A percentile compares a stretch with the other conserved stretches of the same genome.
Conservation (phyloP, 345 rosid genomes). For the Limnanthes douglasii region DNA sequence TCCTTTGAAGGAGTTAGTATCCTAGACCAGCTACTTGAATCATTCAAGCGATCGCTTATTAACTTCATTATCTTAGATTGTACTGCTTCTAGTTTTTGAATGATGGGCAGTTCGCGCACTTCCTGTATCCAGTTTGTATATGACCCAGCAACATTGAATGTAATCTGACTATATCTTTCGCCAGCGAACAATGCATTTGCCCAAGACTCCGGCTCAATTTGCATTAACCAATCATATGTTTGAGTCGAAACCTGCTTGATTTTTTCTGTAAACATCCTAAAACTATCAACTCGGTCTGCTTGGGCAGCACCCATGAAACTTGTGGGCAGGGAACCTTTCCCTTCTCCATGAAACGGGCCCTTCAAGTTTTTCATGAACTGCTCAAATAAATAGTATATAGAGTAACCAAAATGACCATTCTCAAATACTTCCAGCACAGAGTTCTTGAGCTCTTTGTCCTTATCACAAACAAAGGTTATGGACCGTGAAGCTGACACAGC, state of each 20-base stretch:
- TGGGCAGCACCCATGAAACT: conserved; percentile 61
- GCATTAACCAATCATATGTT: conserved; percentile 80
- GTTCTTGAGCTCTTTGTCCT: conserved; percentile 46
- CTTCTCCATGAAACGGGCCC: conserved; percentile 83
- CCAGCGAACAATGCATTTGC: conserved; percentile 53
- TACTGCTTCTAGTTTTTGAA: conserved; percentile 43
- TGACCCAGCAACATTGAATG: conserved; percentile 38
- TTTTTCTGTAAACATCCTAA: conserved; percentile 37
- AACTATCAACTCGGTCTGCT: conserved; percentile 45
- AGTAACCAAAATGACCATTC: conserved; percentile 54
- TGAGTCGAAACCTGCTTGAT: conserved; percentile 45
- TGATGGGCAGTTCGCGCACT: conserved; percentile 51
- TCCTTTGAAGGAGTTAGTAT: conserved; percentile 67
- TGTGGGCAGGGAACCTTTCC: conserved; percentile 51
- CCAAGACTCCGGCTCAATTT: conserved; percentile 59
- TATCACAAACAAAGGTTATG: conserved; percentile 70
- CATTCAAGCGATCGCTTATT: conserved; percentile 26
- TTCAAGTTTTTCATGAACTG: conserved; percentile 46
- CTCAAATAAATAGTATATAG: conserved; percentile 60
- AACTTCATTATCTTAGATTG: conserved; percentile 34
- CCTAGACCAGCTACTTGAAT: conserved; percentile 38
- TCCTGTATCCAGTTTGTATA: conserved; percentile 64
- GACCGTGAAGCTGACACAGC: conserved; percentile 33
- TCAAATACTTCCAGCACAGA: conserved; percentile 51
- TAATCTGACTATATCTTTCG: conserved; percentile 48